Evolutionary conservation across 2,329 filamentous ascomycete genomes (phyloP), one percentile per base, ranked within the genome.

Genomic region (Fusarium torulosum): DNA sequence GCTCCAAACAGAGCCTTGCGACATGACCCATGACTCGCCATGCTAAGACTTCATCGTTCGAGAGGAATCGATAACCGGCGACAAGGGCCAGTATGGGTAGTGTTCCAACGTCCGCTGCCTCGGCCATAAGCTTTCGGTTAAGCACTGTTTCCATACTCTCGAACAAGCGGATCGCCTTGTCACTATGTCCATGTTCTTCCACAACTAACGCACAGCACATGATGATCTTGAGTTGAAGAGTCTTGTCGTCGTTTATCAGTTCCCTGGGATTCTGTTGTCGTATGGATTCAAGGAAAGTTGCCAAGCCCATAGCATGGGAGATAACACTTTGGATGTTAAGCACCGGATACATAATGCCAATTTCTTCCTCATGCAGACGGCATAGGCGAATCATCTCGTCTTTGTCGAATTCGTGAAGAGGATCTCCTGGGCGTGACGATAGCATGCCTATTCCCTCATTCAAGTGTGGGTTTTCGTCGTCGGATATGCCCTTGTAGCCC

Each of bases 291-390:
- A 96, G 88, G 76, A 92, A 96, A 0, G 86, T 83, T 56, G 90
- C 90, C 2, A 97, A 81, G 60, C 85, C 84, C 64, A 86, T 89
- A 8, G 90, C 89, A 75, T 97, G 91, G 7, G 83, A 82, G 37
- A 92, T 88, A 38, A 96, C 82, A 41, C 85, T 84, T 41, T 91
- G 87, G 35, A 97, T 91, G 69, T 92, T 87, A 45, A 97, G 78
- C 6, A 97, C 87, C 0, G 95, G 95, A 76, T 97, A 97, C 93
- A 97, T 96, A 72, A 95, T 87, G 42, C 93, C 93, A 72, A 96
- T 90, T 76, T 97, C 94, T 72, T 97, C 94, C 69, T 97, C 92
- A 74, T 96, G 95, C 0, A 96, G 82, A 15, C 87, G 85, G 68
- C 92, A 93, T 15, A 97, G 80, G 2, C 93, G 88, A 20, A 95